Evolutionary conservation across 371 early-diverging fungal genomes (phyloP), one percentile per base, ranked within the genome.

Genomic region (Globomyces sp.): DNA sequence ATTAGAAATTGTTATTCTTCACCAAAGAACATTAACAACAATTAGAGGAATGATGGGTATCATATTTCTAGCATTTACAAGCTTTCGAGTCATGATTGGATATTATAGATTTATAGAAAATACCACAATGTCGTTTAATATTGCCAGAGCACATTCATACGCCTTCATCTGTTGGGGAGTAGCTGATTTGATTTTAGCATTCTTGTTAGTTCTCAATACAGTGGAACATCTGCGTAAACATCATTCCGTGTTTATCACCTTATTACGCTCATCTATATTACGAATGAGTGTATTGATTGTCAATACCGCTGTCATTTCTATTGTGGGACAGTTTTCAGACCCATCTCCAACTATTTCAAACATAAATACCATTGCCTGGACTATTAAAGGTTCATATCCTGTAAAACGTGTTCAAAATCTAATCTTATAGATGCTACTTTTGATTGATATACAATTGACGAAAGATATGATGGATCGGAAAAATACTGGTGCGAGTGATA

Each of bases 161-260:
- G 73, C 73, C 45, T 73, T 73, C 44, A 42, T 73, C 5, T 42
- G 66, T 2, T 69, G 69, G 69, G 73, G 67, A 8, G n/a, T 69
- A n/a, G 70, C 69, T 3, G 73, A 73, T 11, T 41, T 73, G 47
- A 61, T 73, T n/a, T 49, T 73, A n/a, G 55, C 69, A 13, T 43
- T 40, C 2, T 47, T 73, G 45, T 62, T 73, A 52, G 46, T 57
- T 11, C 46, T 34, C 13, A 57, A 57, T 58, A 57, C 64, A 11
- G 4, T 49, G n/a, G 49, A 68, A 4, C 24, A 24, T 24, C 34
- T 61, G 52, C 6, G 5, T n/a, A 39, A 55, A 8, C 42, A 37
- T 40, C 6, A 34, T 8, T 42, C 36, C 2, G 47, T 70, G 44
- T 34, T 72, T 53, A 49, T 36, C 45, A 58, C 68, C 42, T 49